These are phyloP conservation scores for Termitomyces sp. DNA, from an alignment of 768 basidiomycete genomes.

Conservation along the genomic window DNA sequence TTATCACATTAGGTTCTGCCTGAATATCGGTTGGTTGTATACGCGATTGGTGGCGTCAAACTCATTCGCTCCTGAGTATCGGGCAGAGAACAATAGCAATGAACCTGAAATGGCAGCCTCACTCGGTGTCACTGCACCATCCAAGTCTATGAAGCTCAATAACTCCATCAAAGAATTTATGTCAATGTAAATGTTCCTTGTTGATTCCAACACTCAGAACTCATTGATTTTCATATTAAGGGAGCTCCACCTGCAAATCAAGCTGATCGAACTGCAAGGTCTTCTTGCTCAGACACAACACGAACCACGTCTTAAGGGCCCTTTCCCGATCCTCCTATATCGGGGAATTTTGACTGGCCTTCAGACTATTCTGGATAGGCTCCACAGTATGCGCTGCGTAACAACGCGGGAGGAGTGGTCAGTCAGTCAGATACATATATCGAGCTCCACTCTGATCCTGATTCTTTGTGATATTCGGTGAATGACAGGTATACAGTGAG, in stretches of 20 bases:
- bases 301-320: conserved; percentile 93
- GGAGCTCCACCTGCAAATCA: conserved; percentile 93
- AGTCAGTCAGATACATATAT: conserved; percentile 28
- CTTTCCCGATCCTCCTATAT: conserved; percentile 85
- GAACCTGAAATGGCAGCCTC: conserved; percentile 19
- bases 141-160: conserved; percentile 39
- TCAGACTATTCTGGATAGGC: conserved; percentile 79
- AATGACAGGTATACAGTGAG: conserved; percentile 64
- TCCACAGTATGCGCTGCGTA: conserved; percentile 97
- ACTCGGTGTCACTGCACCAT: conserved; percentile 25
- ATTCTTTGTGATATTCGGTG: neutral
- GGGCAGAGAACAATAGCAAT: conserved; percentile 19
- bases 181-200: conserved; percentile 65
- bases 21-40: conserved; percentile 94
- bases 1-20: conserved; percentile 60
- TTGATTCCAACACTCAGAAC: neutral
- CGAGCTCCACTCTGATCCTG: conserved; percentile 3
- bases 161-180: conserved; percentile 82
- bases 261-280: conserved; percentile 79
- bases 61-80: conserved; percentile 56
- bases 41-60: conserved; percentile 87
- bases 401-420: conserved; percentile 93
- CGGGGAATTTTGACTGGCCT: conserved; percentile 76
- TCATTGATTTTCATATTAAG: conserved; percentile 30
- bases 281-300: conserved; percentile 86